Evolutionary conservation across 2,329 filamentous ascomycete species (phyloP).

Genomic region (Kalaharituber pfeilii): DNA sequence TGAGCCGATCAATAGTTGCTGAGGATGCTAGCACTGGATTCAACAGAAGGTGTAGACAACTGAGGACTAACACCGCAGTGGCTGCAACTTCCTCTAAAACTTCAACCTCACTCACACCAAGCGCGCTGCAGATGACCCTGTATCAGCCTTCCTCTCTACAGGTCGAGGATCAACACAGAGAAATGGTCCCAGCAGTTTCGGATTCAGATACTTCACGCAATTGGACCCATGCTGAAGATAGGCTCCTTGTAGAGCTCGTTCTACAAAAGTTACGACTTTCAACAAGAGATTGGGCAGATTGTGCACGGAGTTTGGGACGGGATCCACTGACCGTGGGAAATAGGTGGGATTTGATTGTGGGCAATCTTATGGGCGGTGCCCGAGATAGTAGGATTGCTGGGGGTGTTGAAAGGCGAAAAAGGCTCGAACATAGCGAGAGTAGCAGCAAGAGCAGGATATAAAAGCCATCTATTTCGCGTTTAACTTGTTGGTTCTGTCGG

Average conservation of each 20-base stretch:
- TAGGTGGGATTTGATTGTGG: slow-evolving; percentile 48
- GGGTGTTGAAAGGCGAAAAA: not conserved
- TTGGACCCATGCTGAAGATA: slow-evolving; percentile 48
- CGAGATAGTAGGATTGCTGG: slow-evolving; percentile 16
- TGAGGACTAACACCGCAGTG: slow-evolving; percentile 11
- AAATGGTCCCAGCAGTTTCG: slow-evolving; percentile 16
- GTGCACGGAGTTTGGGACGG: slow-evolving; percentile 41
- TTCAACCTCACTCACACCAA: slow-evolving; percentile 15
- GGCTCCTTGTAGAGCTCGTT: slow-evolving; percentile 48
- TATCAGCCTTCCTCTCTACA: slow-evolving; percentile 24
- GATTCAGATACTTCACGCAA: slow-evolving; percentile 26
- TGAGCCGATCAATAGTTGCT: not conserved
- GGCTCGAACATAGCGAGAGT: not conserved
- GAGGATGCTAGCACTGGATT: slow-evolving; percentile 13
- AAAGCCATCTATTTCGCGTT: not conserved
- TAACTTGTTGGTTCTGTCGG: not conserved
- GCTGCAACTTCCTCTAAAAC: slow-evolving; percentile 10
- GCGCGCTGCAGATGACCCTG: slow-evolving; percentile 11
- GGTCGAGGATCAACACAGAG: slow-evolving; percentile 31
- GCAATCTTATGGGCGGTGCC: slow-evolving; percentile 36
- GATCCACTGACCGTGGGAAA: slow-evolving; percentile 40
- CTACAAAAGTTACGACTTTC: slow-evolving; percentile 48
- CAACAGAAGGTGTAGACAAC: slow-evolving; percentile 14
- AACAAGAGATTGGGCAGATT: slow-evolving; percentile 50
- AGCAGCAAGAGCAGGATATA: not conserved